Evolutionary conservation across 208 protist species (phyloP).

Genomic region (Cochliopodium minus): DNA sequence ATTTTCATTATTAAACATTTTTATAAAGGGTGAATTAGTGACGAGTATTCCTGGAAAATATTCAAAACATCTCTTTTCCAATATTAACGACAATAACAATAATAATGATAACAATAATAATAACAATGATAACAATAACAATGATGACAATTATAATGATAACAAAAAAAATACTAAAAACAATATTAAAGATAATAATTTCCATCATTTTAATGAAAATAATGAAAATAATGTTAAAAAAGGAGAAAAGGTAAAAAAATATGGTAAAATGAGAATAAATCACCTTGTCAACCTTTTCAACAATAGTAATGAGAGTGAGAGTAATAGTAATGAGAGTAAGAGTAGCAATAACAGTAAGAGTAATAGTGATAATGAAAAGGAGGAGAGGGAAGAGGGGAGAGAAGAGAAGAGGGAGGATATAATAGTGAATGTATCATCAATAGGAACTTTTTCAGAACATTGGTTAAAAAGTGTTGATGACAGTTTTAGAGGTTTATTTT

Average conservation of each 20-base stretch:
- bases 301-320: background rate
- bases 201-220: background rate
- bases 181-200: constrained; percentile 2
- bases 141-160: too few species aligned
- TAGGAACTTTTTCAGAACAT: too few species aligned
- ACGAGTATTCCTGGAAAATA: background rate
- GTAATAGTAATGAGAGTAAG: background rate
- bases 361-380: constrained; percentile 3
- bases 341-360: constrained; percentile 1
- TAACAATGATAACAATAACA: constrained; percentile 5
- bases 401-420: background rate
- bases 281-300: background rate
- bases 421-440: too few species aligned
- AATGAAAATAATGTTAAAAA: constrained; percentile 2
- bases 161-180: constrained; percentile 2
- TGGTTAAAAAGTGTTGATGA: too few species aligned
- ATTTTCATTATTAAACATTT: background rate
- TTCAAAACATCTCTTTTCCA: background rate
- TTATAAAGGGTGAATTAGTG: background rate
- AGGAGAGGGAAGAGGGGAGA: background rate
- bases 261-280: background rate
- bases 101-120: constrained; percentile 5
- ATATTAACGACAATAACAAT: constrained; percentile 2
- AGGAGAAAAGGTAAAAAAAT: too few species aligned
- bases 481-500: constrained; percentile 4